Evolutionary conservation across 495 filamentous ascomycete species (phyloP).

Genomic region (Daldinia vernicosa): DNA sequence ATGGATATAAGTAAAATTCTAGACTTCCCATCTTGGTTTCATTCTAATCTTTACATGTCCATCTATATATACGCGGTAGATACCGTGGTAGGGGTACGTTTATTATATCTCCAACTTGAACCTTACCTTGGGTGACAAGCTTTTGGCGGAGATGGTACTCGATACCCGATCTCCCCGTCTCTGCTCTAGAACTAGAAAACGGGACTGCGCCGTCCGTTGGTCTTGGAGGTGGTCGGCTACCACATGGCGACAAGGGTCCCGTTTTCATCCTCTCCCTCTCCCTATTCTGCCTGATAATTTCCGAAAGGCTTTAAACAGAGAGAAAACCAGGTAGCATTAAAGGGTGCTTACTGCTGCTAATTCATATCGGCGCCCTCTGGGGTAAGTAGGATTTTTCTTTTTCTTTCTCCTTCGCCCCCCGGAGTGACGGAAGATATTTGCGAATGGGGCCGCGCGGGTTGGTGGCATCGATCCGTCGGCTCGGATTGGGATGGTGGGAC

Average conservation of each 20-base stretch:
- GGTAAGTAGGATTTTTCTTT: slow-evolving; percentile 11
- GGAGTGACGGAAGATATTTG: slow-evolving; percentile 14
- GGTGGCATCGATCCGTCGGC: slow-evolving; percentile 35
- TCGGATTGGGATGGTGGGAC: slow-evolving; percentile 38
- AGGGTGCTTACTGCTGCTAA: slow-evolving; percentile 23
- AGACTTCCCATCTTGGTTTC: slow-evolving; percentile 29
- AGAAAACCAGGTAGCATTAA: slow-evolving; percentile 23
- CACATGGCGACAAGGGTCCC: slow-evolving; percentile 43
- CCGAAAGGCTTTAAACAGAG: slow-evolving; percentile 39
- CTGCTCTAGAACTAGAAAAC: slow-evolving; percentile 35
- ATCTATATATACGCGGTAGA: slow-evolving; percentile 7
- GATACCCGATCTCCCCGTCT: slow-evolving; percentile 41
- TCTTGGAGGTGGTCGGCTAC: slow-evolving; percentile 29
- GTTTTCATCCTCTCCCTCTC: not conserved
- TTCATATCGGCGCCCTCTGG: slow-evolving; percentile 32
- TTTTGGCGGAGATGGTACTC: slow-evolving; percentile 35
- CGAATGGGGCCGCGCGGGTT: slow-evolving; percentile 36
- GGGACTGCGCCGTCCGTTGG: slow-evolving; percentile 42
- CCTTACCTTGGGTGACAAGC: slow-evolving; percentile 26
- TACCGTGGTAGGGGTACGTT: slow-evolving; percentile 20
- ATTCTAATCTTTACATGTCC: slow-evolving; percentile 13
- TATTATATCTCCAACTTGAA: slow-evolving; percentile 24
- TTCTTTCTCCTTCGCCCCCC: slow-evolving; percentile 11
- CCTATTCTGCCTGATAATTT: slow-evolving; percentile 43
- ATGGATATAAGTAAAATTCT: slow-evolving; percentile 24